Evolutionary conservation across 2,329 filamentous ascomycete genomes (phyloP), one percentile per base, ranked within the genome.

Genomic region (Hypoxylon rubiginosum): DNA sequence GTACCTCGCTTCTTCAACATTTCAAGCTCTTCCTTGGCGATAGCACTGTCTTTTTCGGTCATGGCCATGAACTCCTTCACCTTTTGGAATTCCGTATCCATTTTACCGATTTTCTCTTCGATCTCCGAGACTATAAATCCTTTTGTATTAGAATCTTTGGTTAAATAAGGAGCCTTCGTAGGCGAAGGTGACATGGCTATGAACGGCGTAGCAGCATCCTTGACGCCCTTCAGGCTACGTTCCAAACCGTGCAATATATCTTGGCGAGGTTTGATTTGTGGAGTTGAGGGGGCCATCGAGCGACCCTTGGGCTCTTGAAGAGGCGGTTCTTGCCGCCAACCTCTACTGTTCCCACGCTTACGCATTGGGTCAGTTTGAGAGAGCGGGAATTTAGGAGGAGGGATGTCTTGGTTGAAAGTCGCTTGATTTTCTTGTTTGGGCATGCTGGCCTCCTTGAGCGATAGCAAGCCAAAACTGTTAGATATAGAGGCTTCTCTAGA

Each of bases 1-100:
- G 71, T 83, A 96, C 93, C 88, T 85, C 90, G 88, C 55, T 84
- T 86, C 76, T 95, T 97, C 70, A 92, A 91, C 9, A 92, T 73
- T 15, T 91, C 88, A 49, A 97, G 84, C 0, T 90, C 87, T 67
- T 96, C 91, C 72, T 95, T 93, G 66, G 93, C 83, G 4, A 84
- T 86, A 61, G 87, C 90, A 72, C 88, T 90, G 58, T 93, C 90
- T 43, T 85, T 86, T 10, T 91, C 85, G 21, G 91, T 90, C 32
- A 86, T 85, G 63, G 89, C 88, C 75, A 97, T 88, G 68, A 91
- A 90, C 62, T 90, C 85, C 74, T 91, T 91, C 67, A 98, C 84
- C 64, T 86, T 83, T 51, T 86, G 85, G 75, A 93, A 93, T 73
- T 95, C 85, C 17, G 84, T 83, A 73, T 97, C 92, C 80, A 97